Base-by-base conservation (phyloP, 169 alveolate species). In the Condylostoma magnum region DNA sequence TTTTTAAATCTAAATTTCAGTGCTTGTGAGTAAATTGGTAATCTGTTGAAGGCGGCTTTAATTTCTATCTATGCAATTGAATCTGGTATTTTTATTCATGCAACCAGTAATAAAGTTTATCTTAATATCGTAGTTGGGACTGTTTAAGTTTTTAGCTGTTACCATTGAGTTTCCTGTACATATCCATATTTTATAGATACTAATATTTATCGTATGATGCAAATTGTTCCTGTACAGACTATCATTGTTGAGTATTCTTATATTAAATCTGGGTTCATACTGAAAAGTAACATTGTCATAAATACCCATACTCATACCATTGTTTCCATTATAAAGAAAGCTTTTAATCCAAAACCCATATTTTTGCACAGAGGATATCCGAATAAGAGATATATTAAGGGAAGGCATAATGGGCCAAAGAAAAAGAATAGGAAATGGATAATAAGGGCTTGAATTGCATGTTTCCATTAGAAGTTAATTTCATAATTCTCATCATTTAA, bases 401-500 rank as follows among this genome's bases (percentile, higher is more conserved):
- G 65, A 22, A 53, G 38, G 30, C 38, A 53, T 27, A 53, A 53
- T 27, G 65, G 65, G 47, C 65, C 65, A 22, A 53, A 15, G 30
- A 53, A 4, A 1, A 25, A 28, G 65, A 27, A 41, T 28, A 31
- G n/a, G 3, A 53, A 53, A 28, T 53, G 65, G 18, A 28, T 28
- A 22, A 53, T 25, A 22, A 22, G n/a, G 38, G 65, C 65, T 22
- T 22, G 18, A 22, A 53, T 25, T 27, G 65, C 65, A 2, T 53
- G 33, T 22, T 25, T 22, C 5, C 25, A 31, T 41, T 4, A 27
- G 30, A 53, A 53, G 18, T 53, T 41, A 4, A 53, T 28, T 20
- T 53, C 44, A 12, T 53, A 53, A 53, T 33, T 53, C n/a, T 53
- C 65, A 5, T 53, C 20, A 77, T 76, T 89, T 10, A 87, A 89